These are phyloP conservation scores for Rhinocladiella similis DNA, from an alignment of 2,329 filamentous ascomycete genomes.

Conservation along the genomic window DNA sequence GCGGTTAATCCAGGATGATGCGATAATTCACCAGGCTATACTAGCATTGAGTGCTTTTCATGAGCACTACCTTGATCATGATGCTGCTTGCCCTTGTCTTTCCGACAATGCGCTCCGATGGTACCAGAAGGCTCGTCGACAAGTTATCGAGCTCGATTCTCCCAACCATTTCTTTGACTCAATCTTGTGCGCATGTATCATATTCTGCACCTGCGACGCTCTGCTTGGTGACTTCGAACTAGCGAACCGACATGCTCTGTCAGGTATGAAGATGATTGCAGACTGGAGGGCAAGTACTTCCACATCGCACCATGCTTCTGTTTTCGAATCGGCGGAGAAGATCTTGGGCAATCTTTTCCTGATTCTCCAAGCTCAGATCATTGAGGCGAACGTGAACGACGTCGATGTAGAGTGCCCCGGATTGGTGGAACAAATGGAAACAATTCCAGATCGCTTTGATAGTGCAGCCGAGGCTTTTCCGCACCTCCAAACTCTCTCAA, in stretches of 20 bases:
- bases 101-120: background rate
- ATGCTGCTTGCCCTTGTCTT: background rate
- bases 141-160: background rate
- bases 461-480: background rate
- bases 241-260: background rate
- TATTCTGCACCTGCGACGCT: background rate
- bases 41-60: background rate
- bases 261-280: slow-evolving; percentile 5
- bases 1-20: background rate
- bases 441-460: background rate
- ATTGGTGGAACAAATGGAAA: background rate
- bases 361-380: background rate
- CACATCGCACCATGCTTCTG: background rate
- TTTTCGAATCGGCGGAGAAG: background rate
- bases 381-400: no score
- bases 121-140: background rate
- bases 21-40: background rate
- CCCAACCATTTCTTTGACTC: background rate
- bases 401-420: no score
- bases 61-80: slow-evolving; percentile 1
- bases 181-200: background rate
- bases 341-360: background rate
- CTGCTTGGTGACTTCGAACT: background rate
- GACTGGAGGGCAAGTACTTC: background rate
- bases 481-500: background rate